A percentile compares a stretch with the other conserved stretches of the same genome.
Evolutionary conservation across 2,329 filamentous ascomycete genomes (phyloP).

Genomic region (Acephala macrosclerotiorum): DNA sequence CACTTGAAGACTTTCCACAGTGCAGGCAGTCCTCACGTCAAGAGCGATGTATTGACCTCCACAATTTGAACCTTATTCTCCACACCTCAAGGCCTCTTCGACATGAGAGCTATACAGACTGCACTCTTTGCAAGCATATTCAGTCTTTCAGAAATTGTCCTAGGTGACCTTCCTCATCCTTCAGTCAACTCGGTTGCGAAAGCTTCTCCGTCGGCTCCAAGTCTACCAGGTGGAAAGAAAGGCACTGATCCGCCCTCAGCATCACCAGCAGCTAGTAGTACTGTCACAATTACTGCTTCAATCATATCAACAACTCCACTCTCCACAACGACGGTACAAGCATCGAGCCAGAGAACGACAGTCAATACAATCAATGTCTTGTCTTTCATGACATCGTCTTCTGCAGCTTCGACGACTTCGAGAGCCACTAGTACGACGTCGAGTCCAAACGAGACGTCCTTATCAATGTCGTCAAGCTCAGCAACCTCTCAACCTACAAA

Average conservation of each 20-base stretch:
- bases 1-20: slow-evolving; percentile 26
- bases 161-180: slow-evolving; percentile 14
- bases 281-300: slow-evolving; percentile 19
- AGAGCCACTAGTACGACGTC: slow-evolving; percentile 9
- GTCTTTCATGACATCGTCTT: slow-evolving; percentile 28
- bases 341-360: slow-evolving; percentile 17
- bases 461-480: slow-evolving; percentile 28
- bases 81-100: slow-evolving; percentile 22
- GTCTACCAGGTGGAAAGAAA: slow-evolving; percentile 2
- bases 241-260: background rate
- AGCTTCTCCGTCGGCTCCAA: slow-evolving; percentile 9
- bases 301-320: slow-evolving; percentile 21
- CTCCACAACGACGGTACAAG: slow-evolving; percentile 17
- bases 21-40: slow-evolving; percentile 24
- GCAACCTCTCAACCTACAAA: slow-evolving; percentile 4
- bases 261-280: slow-evolving; percentile 1
- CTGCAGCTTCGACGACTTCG: slow-evolving; percentile 15
- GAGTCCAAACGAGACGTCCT: slow-evolving; percentile 17
- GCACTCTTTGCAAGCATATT: slow-evolving; percentile 28
- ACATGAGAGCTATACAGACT: slow-evolving; percentile 32
- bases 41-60: slow-evolving; percentile 39
- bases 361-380: slow-evolving; percentile 30
- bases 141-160: slow-evolving; percentile 27
- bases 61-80: slow-evolving; percentile 19
- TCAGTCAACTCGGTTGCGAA: slow-evolving; percentile 10